Evolutionary conservation across 225 moss, liverwort and hornwort species (phyloP), one percentile per base, ranked within the genome.

Genomic region (Thuidium tamariscinum): DNA sequence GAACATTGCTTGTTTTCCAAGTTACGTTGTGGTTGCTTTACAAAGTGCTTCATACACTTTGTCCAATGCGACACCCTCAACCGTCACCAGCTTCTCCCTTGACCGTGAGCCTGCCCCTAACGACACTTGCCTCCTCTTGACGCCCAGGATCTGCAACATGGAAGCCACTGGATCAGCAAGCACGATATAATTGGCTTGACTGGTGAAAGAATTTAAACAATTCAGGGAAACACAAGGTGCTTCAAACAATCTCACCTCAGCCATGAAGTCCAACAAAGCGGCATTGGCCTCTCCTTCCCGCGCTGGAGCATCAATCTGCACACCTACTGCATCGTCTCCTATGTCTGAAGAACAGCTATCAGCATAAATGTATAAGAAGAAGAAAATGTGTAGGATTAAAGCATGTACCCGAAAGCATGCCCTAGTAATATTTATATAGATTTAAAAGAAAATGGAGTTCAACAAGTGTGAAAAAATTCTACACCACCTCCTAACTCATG

Each of bases 201-300:
- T 42, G 13, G 34, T 34, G 22, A 85, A 56, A n/a, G 7, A 60
- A 51, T 26, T 34, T 14, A 39, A 54, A 44, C 34, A 67, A 67
- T 37, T 15, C 32, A 16, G 39, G 11, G 1, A 76, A 64, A 52
- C 22, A 54, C 21, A 3, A 20, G 13, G 55, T 67, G 44, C 77
- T 77, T 54, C 77, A 32, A 55, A 41, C 42, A 64, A 42, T 42
- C 64, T 57, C 69, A 95, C 94, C 88, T 96, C 94, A 80, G 96
- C 92, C 86, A 95, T 93, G 80, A 91, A 95, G 72, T 89, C 89
- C 42, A 96, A 84, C 76, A 94, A 57, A 44, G 94, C 94, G 36
- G 90, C 91, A 68, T 94, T 96, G 16, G 96, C 95, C 81, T 96
- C 95, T 55, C 93, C 95, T 79, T 95, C 93, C 30, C 91, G 91